These are phyloP conservation scores for Saccharomycopsis selenospora DNA, from an alignment of 805 yeast genomes.

Conservation along the genomic window DNA sequence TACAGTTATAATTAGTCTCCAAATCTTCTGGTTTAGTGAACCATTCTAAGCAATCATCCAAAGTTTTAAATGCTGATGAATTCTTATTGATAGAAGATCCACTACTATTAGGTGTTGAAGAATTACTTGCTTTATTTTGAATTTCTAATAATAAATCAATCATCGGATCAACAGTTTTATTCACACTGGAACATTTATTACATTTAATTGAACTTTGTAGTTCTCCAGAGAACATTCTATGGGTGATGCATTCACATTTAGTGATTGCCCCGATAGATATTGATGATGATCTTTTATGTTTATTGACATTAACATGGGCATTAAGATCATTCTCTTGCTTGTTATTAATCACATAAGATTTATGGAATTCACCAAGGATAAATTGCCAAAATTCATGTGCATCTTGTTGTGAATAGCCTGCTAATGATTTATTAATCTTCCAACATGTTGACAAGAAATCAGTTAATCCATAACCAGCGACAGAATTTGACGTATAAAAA, in stretches of 20 bases:
- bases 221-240: constrained; percentile 75
- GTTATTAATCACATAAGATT: constrained; percentile 28
- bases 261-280: constrained; percentile 12
- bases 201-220: constrained; percentile 76
- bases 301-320: constrained; percentile 18
- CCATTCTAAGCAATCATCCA: constrained; percentile 62
- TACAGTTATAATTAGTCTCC: constrained; percentile 68
- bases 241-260: constrained; percentile 71
- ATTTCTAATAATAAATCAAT: constrained; percentile 84
- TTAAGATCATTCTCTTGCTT: neutral
- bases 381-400: constrained; percentile 98
- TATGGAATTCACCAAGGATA: constrained; percentile 76
- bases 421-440: constrained; percentile 75
- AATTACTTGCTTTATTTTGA: constrained; percentile 29
- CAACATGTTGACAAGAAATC: constrained; percentile 78
- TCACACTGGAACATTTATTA: constrained; percentile 52
- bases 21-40: constrained; percentile 74
- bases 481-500: constrained; percentile 56
- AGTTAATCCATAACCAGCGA: constrained; percentile 74
- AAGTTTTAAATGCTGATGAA: constrained; percentile 23
- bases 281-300: constrained; percentile 18
- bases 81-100: constrained; percentile 19
- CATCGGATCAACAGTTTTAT: constrained; percentile 72
- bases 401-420: constrained; percentile 96
- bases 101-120: constrained; percentile 16